phyloP scores from a whole-genome alignment of 192 early-diverging fungal genomes.

The Rhizoclosmatium globosum region DNA sequence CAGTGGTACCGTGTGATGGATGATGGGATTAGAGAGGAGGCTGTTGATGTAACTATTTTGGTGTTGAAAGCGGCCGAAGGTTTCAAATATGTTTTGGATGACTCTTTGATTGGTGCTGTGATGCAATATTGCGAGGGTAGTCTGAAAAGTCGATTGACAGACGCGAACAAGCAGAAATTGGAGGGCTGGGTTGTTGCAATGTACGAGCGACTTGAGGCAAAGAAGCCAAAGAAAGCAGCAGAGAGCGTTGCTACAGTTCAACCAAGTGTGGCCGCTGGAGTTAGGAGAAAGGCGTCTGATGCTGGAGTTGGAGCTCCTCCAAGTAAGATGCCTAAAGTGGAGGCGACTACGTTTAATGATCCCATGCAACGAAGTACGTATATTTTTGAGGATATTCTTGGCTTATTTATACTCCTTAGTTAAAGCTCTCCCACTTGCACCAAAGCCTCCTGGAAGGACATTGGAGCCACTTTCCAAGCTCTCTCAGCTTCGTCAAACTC shows the following conservation, averaged over 20 bases:
- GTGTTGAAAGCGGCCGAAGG: constrained; percentile 15
- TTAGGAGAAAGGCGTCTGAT: constrained; percentile 11
- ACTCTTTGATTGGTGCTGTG: constrained; percentile 13
- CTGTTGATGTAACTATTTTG: constrained; percentile 9
- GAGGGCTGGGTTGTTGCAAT: constrained; percentile 14
- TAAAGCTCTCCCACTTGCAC: constrained; percentile 2
- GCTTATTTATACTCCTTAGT: neutral
- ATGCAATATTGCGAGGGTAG: constrained; percentile 7
- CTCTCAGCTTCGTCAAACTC: constrained; percentile 19
- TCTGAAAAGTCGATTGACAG: constrained; percentile 27
- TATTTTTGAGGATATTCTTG: neutral
- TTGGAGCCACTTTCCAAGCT: constrained; percentile 16
- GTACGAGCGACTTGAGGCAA: constrained; percentile 15
- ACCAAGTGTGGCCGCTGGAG: neutral
- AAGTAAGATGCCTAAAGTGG: constrained; percentile 10
- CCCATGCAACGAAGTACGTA: constrained; percentile 6
- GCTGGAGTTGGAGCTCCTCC: neutral
- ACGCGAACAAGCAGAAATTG: constrained; percentile 6
- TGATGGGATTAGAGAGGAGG: constrained; percentile 33
- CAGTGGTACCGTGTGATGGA: constrained; percentile 40
- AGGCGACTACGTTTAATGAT: neutral
- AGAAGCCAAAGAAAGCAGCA: constrained; percentile 10
- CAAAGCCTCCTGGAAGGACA: constrained; percentile 8
- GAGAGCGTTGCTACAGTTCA: neutral
- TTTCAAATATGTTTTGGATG: constrained; percentile 18